Evolutionary conservation across 208 protist species (phyloP).

Genomic region (Trypanosoma avium): DNA sequence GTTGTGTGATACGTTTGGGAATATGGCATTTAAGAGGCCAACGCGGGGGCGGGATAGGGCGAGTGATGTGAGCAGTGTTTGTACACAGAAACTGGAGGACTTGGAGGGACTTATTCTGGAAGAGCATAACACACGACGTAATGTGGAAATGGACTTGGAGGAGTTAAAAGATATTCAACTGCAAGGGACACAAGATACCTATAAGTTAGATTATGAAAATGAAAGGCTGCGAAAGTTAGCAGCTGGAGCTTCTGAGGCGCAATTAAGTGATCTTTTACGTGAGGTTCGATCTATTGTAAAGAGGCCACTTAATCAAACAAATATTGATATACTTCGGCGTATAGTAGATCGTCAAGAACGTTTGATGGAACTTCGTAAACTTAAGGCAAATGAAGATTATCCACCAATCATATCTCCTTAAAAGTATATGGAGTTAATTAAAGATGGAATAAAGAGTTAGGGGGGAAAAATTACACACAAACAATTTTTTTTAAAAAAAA

Average conservation of each 20-base stretch:
- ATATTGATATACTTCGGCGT: conserved; percentile 68
- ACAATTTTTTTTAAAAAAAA: too few species aligned
- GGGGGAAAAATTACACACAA: too few species aligned
- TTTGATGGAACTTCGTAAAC: conserved; percentile 45
- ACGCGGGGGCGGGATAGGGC: conserved; percentile 36
- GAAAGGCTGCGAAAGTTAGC: conserved; percentile 33
- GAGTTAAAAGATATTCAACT: conserved; percentile 52
- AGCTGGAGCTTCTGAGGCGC: conserved; percentile 36
- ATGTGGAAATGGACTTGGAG: conserved; percentile 56
- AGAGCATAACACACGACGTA: conserved; percentile 58
- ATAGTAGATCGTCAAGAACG: conserved; percentile 57
- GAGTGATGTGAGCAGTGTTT: conserved; percentile 66
- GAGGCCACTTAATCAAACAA: conserved; percentile 69
- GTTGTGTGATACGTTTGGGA: conserved; percentile 80
- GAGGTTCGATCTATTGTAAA: conserved; percentile 60
- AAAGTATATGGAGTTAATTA: too few species aligned
- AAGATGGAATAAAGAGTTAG: too few species aligned
- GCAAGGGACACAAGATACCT: conserved; percentile 45
- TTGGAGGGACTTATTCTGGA: conserved; percentile 74
- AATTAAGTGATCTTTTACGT: conserved; percentile 63
- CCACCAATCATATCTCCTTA: conserved; percentile 18
- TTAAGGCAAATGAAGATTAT: conserved; percentile 28
- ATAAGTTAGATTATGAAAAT: conserved; percentile 44
- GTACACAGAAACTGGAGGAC: conserved; percentile 61
- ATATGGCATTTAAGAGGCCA: conserved; percentile 61